Base-by-base conservation (phyloP, 495 filamentous ascomycete species). In the Viridothelium virens region DNA sequence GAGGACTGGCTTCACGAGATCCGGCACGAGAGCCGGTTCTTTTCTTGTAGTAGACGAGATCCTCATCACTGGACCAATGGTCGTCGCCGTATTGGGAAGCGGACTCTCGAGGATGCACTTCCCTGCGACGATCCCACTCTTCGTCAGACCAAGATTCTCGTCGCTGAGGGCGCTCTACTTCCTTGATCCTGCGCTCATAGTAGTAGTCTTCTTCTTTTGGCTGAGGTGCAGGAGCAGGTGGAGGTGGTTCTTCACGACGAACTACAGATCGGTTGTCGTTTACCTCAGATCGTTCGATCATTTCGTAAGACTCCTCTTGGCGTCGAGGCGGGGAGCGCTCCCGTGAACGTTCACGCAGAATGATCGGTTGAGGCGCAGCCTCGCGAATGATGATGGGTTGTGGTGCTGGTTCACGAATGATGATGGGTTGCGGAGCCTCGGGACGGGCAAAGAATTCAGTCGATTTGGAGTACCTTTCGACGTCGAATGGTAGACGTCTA, bases 321-420 rank as follows among this genome's bases (percentile, higher is more conserved):
- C 65, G 65, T 33, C 69, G 67, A 12, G 68, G 67, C 11, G 66
- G 65, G 7, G 38, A 34, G 6, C 64, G 66, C 36, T 59, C 67
- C 9, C 62, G 65, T 6, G 41, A 56, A 36, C 82, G 80, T 41
- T 72, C 71, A 47, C 82, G 83, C 47, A 89, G 72, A 62, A 92
- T 85, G 66, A 91, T 79, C 7, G 86, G 86, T 59, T 85, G 79
- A 61, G 84, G 86, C n/a, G 87, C 85, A 3, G 84, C 82, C 79
- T 92, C 86, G 73, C 89, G 84, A 67, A 91, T 81, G 70, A 91
- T 88, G 77, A 92, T 84, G 72, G 84, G 84, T 70, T 90, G 86
- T 56, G 80, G 81, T 70, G 71, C 69, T 41, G 91, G 84, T 56
- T 85, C 85, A 69, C 84, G 87, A 75, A 92, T 88, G 71, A 91